These are phyloP conservation scores for Saccharata proteae DNA, from an alignment of 2,329 filamentous ascomycete genomes.

Conservation along the genomic window DNA sequence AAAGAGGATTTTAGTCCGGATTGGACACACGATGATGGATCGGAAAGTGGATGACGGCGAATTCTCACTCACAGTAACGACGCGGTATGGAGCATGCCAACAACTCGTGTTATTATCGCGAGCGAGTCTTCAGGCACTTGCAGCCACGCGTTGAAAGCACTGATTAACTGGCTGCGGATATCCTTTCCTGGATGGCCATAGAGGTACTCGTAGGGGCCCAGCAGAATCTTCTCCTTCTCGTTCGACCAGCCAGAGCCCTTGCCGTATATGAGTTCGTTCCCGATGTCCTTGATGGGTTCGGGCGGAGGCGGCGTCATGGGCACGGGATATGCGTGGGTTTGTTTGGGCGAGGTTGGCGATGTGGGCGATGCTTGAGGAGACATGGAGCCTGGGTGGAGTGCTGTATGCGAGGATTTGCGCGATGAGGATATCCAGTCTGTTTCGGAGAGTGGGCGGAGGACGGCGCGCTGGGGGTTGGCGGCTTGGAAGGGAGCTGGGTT, in stretches of 20 bases:
- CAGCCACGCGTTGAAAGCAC: constrained; percentile 70
- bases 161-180: constrained; percentile 67
- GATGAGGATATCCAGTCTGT: constrained; percentile 27
- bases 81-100: constrained; percentile 77
- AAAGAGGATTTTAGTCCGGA: constrained; percentile 14
- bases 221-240: constrained; percentile 65
- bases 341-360: constrained; percentile 8
- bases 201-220: constrained; percentile 72
- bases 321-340: constrained; percentile 16
- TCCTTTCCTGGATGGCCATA: constrained; percentile 72
- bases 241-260: constrained; percentile 47
- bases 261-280: constrained; percentile 30
- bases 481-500: constrained; percentile 14
- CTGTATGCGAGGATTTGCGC: constrained; percentile 18
- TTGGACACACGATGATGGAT: constrained; percentile 1
- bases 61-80: constrained; percentile 52
- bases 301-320: constrained; percentile 18
- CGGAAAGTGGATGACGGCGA: neutral
- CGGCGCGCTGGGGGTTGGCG: constrained; percentile 9
- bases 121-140: constrained; percentile 59
- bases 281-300: constrained; percentile 16
- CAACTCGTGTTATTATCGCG: constrained; percentile 62
- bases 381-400: constrained; percentile 8
- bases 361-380: constrained; percentile 7
- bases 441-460: constrained; percentile 26